Evolutionary conservation across 768 basidiomycete species (phyloP).

Genomic region (Fomitopsis pulvina): DNA sequence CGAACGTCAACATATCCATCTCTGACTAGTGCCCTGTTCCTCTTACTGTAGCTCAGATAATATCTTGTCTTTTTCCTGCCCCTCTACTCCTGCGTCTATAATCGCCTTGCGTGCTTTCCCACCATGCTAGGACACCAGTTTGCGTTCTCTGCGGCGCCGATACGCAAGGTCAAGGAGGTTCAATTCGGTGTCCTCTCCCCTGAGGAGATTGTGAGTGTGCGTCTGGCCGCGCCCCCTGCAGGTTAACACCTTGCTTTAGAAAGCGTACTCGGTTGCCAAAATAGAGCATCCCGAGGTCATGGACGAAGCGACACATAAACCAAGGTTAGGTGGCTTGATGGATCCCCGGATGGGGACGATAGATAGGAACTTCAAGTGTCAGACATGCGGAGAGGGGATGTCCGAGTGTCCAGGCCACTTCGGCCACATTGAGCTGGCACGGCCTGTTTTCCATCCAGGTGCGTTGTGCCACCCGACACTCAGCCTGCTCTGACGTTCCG

Average conservation of each 20-base stretch:
- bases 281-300: slow-evolving; percentile 98
- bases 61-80: slow-evolving; percentile 5
- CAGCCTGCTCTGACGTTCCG: background rate
- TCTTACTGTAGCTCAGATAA: background rate
- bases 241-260: slow-evolving; percentile 43
- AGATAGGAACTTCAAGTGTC: slow-evolving; percentile 97
- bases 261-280: slow-evolving; percentile 98
- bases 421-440: slow-evolving; percentile 94
- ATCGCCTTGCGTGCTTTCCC: slow-evolving; percentile 12
- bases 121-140: slow-evolving; percentile 85
- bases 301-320: slow-evolving; percentile 88
- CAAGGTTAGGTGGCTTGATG: slow-evolving; percentile 92
- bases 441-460: slow-evolving; percentile 98
- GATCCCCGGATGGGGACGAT: slow-evolving; percentile 98
- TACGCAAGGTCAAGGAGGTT: slow-evolving; percentile 94
- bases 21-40: background rate
- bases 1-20: background rate
- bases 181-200: slow-evolving; percentile 98
- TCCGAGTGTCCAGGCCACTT: slow-evolving; percentile 99
- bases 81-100: slow-evolving; percentile 8
- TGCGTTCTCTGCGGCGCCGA: slow-evolving; percentile 87
- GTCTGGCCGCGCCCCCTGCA: slow-evolving; percentile 5
- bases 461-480: slow-evolving; percentile 23
- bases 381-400: slow-evolving; percentile 99
- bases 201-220: slow-evolving; percentile 88